Evolutionary conservation across 495 filamentous ascomycete genomes (phyloP), one percentile per base, ranked within the genome.

Genomic region (Penicillium fimorum): DNA sequence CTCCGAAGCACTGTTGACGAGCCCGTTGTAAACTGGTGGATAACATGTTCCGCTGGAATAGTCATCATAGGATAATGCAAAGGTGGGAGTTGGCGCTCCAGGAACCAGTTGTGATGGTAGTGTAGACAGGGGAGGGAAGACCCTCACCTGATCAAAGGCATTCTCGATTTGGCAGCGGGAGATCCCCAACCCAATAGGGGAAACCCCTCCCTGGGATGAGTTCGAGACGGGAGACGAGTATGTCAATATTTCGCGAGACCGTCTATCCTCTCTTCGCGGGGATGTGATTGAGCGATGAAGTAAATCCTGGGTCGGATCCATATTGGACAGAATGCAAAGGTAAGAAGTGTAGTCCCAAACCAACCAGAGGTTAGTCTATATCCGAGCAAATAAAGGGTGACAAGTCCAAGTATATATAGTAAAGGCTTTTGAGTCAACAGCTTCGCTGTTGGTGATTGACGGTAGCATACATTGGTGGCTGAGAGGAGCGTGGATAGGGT

Each of bases 391-490:
- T 9, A 35, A 53, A 55, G 45, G 52, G 48, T 29, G 45, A 60
- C 35, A 27, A 53, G 32, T 47, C 22, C 33, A 55, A 60, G 49
- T 69, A 64, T 65, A 69, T 67, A 69, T 62, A 64, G 62, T 11
- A 50, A 52, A 41, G 43, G 13, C 52, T 27, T 47, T 46, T 9
- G 51, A 62, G 45, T 66, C 59, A 63, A 62, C 62, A 66, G 52
- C 57, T 56, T 57, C 53, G 50, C 60, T 63, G 63, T 61, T 63
- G 48, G 59, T 29, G 37, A 42, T 61, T 38, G 57, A 53, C 27
- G 56, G 51, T 47, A 43, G 62, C 61, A 61, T 64, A 62, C 68
- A 67, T 71, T 30, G 49, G 67, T 68, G 70, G 67, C 69, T 74
- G 65, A 73, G 61, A 32, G 29, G 25, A 55, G 48, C n/a, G 51